phyloP scores from a whole-genome alignment of 106 monocot species.

The Agapanthus africanus region DNA sequence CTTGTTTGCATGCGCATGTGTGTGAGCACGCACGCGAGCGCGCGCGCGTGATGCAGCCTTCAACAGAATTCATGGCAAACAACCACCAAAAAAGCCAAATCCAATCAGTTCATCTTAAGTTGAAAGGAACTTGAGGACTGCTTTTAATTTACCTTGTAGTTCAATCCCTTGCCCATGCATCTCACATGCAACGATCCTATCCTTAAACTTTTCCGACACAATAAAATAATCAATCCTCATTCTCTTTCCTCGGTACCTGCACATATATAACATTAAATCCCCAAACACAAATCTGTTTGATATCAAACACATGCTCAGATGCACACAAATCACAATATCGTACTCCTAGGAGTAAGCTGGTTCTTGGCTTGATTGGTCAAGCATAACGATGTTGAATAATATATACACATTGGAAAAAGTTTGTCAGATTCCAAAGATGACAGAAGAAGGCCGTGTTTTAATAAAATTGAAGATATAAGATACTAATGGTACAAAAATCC shows the following conservation, averaged over 20 bases:
- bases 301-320: not conserved
- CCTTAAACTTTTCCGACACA: slow-evolving; percentile 73
- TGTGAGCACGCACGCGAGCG: no score
- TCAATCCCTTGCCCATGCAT: slow-evolving; percentile 91
- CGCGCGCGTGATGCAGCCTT: not conserved
- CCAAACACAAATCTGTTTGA: not conserved
- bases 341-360: not conserved
- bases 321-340: not conserved
- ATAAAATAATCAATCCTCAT: slow-evolving; percentile 98
- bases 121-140: not conserved
- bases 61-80: not conserved
- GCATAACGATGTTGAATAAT: not conserved
- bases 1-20: no score
- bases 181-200: slow-evolving; percentile 56
- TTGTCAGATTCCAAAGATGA: not conserved
- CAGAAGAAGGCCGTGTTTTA: not conserved
- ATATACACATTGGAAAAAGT: not conserved
- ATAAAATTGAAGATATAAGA: not conserved
- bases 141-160: slow-evolving; percentile 54
- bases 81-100: not conserved
- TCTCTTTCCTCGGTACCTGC: slow-evolving; percentile 87
- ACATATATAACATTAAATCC: not conserved
- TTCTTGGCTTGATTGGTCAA: not conserved
- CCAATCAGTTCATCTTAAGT: not conserved
- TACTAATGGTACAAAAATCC: no score